phyloP scores from a whole-genome alignment of 345 rosid species.

The Hypericum perforatum region DNA sequence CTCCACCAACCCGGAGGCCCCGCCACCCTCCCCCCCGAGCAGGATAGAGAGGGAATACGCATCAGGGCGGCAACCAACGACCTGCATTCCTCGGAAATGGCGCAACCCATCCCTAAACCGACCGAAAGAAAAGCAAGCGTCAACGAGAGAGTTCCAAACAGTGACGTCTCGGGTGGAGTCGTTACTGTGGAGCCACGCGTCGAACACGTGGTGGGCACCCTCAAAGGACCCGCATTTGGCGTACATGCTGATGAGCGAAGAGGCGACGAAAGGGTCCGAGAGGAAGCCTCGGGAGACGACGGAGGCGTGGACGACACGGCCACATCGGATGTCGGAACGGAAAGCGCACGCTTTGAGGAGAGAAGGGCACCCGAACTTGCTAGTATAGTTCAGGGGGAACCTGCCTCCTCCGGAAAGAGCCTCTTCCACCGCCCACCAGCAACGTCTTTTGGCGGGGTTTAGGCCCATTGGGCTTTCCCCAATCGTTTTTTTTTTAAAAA shows the following conservation, averaged over 20 bases:
- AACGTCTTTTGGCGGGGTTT: no score
- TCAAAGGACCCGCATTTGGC: slow-evolving; percentile 50
- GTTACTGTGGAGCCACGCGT: slow-evolving; percentile 29
- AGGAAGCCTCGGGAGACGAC: slow-evolving; percentile 34
- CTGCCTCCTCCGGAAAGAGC: slow-evolving; percentile 35
- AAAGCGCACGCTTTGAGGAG: slow-evolving; percentile 57
- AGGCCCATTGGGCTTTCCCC: no score
- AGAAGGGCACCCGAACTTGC: slow-evolving; percentile 52
- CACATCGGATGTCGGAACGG: slow-evolving; percentile 32
- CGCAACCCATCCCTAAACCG: slow-evolving; percentile 29
- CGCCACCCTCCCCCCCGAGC: slow-evolving; percentile 37
- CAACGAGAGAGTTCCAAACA: slow-evolving; percentile 60
- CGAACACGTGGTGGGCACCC: slow-evolving; percentile 62
- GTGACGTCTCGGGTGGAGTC: slow-evolving; percentile 34
- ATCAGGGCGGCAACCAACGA: slow-evolving; percentile 49
- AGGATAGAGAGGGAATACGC: slow-evolving; percentile 50
- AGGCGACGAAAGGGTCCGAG: slow-evolving; percentile 38
- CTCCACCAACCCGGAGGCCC: slow-evolving; percentile 22
- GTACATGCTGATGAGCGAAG: slow-evolving; percentile 60
- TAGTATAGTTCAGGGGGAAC: slow-evolving; percentile 19
- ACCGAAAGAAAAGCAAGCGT: slow-evolving; percentile 47
- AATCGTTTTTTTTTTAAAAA: no score
- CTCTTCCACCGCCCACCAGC: slow-evolving; percentile 27
- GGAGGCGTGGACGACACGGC: slow-evolving; percentile 47
- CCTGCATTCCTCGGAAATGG: slow-evolving; percentile 48